Base-by-base conservation (phyloP, 2,329 filamentous ascomycete genomes). In the Aspergillus brunneoviolaceus region DNA sequence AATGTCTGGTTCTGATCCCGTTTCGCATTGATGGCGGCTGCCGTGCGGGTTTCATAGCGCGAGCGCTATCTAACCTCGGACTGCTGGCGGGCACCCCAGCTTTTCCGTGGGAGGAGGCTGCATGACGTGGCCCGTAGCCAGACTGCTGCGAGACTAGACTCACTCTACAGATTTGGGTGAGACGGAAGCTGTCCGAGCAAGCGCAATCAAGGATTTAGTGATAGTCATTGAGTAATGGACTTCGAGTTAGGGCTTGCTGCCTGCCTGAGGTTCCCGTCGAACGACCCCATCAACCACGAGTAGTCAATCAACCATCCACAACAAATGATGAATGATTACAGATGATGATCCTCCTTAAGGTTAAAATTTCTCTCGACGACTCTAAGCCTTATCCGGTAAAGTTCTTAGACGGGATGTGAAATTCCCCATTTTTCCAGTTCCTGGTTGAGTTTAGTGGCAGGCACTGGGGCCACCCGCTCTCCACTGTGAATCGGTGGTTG, bases 1-100 rank as follows among this genome's bases (percentile, higher is more conserved):
- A 48, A 49, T 49, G 27, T 42, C 25, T 55, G 47, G 33, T 48
- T 55, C 48, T 48, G 52, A 55, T 33, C 23, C 14, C n/a, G 52
- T 55, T 55, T 55, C 52, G 52, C 29, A 47, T 55, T 33, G 39
- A 55, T 55, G 39, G 52, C 35, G 52, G 52, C n/a, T 25, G 42
- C 35, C 23, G 49, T 50, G 19, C 48, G 31, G 42, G 55, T 52
- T 52, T 52, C 35, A 45, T 9, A 33, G 4, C 35, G 14, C 12
- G 29, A 16, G 27, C 5, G 49, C 49, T 31, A 42, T 11, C 35
- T n/a, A 11, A 27, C 12, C 35, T 25, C 35, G 51, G 51, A 23
- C 31, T 52, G 27, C 19, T 16, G 31, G 51, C 39, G 14, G 39
- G 14, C 39, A 42, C 39, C 39, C 39, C 39, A 42, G 39, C 39